phyloP scores from a whole-genome alignment of 2,329 filamentous ascomycete genomes.

The Colletotrichum lindemuthianum region DNA sequence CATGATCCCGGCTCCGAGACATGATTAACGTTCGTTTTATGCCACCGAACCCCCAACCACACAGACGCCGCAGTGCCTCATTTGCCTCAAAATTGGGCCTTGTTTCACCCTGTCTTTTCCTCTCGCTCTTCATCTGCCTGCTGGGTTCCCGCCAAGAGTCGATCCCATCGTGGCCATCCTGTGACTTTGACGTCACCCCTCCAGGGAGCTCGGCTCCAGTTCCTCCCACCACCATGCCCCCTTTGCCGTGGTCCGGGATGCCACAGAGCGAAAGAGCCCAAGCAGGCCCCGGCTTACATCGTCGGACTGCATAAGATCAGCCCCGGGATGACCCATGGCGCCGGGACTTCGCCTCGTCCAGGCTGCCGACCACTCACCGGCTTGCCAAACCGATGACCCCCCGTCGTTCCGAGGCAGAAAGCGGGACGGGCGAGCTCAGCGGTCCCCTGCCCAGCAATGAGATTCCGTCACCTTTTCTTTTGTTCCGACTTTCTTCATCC shows the following conservation, averaged over 20 bases:
- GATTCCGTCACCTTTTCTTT: conserved; percentile 1
- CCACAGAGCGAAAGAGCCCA: not conserved
- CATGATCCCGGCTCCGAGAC: conserved; percentile 18
- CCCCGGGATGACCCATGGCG: conserved; percentile 21
- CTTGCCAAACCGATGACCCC: not conserved
- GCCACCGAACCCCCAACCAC: conserved; percentile 25
- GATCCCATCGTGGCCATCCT: conserved; percentile 14
- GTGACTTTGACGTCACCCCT: conserved; percentile 29
- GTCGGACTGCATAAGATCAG: conserved; percentile 29
- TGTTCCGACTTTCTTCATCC: not conserved
- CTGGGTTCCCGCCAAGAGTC: conserved; percentile 9
- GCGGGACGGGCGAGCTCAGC: conserved; percentile 10
- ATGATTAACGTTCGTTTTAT: conserved; percentile 25
- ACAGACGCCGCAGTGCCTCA: conserved; percentile 34
- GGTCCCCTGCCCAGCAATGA: conserved; percentile 22
- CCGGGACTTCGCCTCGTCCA: conserved; percentile 5
- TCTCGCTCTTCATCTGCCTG: not conserved
- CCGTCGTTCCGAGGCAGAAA: not conserved
- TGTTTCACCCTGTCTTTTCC: conserved; percentile 23
- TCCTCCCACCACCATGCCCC: not conserved
- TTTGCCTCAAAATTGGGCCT: conserved; percentile 31
- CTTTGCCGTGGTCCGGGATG: not conserved
- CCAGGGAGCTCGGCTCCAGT: conserved; percentile 29
- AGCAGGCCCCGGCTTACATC: conserved; percentile 14
- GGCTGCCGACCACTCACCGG: conserved; percentile 12